Evolutionary conservation across 2,329 filamentous ascomycete genomes (phyloP).

Genomic region (Phaeosphaeria sp.): DNA sequence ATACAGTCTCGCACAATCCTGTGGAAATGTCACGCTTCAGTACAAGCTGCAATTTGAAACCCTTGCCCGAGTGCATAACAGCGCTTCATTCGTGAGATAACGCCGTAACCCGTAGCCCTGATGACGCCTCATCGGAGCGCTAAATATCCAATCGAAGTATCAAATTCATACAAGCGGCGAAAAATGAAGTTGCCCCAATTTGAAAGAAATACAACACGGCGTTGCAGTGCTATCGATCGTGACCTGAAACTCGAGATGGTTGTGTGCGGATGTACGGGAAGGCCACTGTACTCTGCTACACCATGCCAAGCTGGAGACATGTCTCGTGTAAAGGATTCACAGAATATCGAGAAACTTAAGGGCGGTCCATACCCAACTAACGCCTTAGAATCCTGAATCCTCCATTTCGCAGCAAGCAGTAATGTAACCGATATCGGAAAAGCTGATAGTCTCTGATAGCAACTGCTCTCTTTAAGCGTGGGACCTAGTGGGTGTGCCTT

Average conservation of each 20-base stretch:
- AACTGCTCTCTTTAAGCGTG: not conserved
- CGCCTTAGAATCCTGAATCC: not conserved
- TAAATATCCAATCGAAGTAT: not conserved
- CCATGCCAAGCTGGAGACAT: not conserved
- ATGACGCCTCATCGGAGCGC: not conserved
- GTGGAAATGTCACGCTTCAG: not conserved
- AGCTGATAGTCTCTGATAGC: not conserved
- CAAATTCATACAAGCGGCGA: not conserved
- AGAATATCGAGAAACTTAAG: not conserved
- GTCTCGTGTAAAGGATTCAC: not conserved
- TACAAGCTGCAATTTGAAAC: slow-evolving; percentile 1
- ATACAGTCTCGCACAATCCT: not conserved
- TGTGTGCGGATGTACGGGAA: not conserved
- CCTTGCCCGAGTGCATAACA: not conserved
- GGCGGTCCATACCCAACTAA: not conserved
- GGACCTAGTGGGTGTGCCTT: not conserved
- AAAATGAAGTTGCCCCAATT: not conserved
- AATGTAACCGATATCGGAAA: not conserved
- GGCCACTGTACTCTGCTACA: not conserved
- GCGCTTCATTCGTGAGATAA: not conserved
- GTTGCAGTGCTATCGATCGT: not conserved
- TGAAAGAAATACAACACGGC: not conserved
- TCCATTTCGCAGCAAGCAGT: not conserved
- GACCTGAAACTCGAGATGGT: not conserved
- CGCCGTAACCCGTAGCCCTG: not conserved